Base-by-base conservation (phyloP, 768 basidiomycete genomes). In the Agaricus subrufescens region DNA sequence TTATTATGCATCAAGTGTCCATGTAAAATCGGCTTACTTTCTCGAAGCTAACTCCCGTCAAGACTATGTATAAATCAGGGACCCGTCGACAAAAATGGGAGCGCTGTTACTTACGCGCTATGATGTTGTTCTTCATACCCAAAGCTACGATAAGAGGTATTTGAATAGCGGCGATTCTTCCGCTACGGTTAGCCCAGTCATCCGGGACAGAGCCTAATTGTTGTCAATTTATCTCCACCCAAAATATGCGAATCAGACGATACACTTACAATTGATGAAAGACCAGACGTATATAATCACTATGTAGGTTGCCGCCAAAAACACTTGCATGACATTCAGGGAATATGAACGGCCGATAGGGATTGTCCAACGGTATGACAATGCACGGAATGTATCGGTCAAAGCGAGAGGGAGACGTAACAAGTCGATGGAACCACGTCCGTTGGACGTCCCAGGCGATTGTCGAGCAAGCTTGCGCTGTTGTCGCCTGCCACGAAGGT, bases 71-170 rank as follows among this genome's bases (percentile, higher is more conserved):
- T 31, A 15, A 31, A 10, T 12, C n/a, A 31, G 3, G 9, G 31
- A 15, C 19, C 23, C 23, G 34, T 23, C 31, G 15, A 14, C 4
- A 9, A 37, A 11, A 38, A 8, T 12, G 15, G 27, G 19, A 10
- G 45, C 37, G 47, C 6, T 26, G 26, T 3, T 12, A 60, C 70
- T 51, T 26, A 73, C 73, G 68, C 3, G 70, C 69, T 34, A 75
- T 63, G 14, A 83, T 63, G 55, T 86, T 86, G 66, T 87, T 86
- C 29, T 81, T 81, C 58, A 79, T 81, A 1, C 82, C 83, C 26
- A 87, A 74, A 2, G 76, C 83, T 14, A 77, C 73, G 62, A 86
- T 70, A 19, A 87, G 69, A 1, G 83, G 79, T 0, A 83, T 65
- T 64, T 87, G 83, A 39, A 71, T 70, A 14, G 71, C 65, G 1